A percentile compares a stretch with the other conserved stretches of the same genome.
These are phyloP conservation scores for Hemileccinum impolitum DNA, from an alignment of 768 basidiomycete species.

Conservation along the genomic window DNA sequence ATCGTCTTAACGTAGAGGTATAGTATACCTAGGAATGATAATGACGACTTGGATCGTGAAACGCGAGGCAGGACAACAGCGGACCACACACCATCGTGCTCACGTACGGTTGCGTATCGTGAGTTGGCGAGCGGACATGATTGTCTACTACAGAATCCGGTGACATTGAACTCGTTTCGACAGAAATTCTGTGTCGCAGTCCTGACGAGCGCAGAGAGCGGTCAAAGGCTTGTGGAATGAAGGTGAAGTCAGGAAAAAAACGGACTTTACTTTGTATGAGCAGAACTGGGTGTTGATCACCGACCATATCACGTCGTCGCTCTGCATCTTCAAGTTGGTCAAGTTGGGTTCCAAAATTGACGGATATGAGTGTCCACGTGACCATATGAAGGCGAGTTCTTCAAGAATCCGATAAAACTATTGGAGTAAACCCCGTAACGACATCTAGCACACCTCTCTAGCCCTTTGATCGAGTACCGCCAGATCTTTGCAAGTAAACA, in stretches of 20 bases:
- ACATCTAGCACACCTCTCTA: no score
- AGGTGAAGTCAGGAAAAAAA: slow-evolving; percentile 9
- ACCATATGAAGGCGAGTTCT: background rate
- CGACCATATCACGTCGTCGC: slow-evolving; percentile 99
- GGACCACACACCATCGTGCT: slow-evolving; percentile 74
- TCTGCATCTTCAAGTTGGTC: slow-evolving; percentile 54
- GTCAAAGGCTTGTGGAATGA: slow-evolving; percentile 8
- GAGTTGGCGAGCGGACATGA: slow-evolving; percentile 99
- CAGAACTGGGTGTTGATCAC: slow-evolving; percentile 95
- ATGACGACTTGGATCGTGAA: background rate
- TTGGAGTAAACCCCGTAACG: no score
- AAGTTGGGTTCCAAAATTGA: background rate
- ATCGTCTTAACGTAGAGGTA: slow-evolving; percentile 98
- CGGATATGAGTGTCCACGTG: slow-evolving; percentile 9
- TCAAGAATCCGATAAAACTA: no score
- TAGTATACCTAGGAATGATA: slow-evolving; percentile 56
- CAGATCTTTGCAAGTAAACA: no score
- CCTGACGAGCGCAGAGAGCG: slow-evolving; percentile 38
- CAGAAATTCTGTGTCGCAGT: slow-evolving; percentile 97
- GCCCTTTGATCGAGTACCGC: no score
- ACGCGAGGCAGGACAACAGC: background rate
- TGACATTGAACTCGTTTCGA: slow-evolving; percentile 97
- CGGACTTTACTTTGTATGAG: slow-evolving; percentile 99
- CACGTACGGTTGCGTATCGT: slow-evolving; percentile 95
- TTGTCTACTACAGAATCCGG: slow-evolving; percentile 90